phyloP scores from a whole-genome alignment of 805 yeast genomes.

The Starmerella sirachaensis region DNA sequence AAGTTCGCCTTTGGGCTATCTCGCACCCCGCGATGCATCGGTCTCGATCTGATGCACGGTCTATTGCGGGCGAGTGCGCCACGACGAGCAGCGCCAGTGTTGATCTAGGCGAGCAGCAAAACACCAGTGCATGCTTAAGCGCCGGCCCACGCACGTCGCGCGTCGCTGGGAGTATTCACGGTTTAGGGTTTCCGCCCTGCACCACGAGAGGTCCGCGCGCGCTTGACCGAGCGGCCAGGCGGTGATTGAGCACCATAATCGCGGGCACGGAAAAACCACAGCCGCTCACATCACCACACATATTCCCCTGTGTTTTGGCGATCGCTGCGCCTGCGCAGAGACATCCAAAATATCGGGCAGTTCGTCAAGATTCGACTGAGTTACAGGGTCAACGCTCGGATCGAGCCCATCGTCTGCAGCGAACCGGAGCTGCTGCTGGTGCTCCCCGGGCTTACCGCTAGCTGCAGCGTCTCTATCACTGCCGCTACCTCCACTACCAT shows the following conservation, averaged over 20 bases:
- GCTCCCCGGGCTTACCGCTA: neutral
- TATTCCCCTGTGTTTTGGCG: neutral
- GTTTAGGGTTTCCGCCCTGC: too few relatives aligned
- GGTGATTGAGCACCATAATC: neutral
- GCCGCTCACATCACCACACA: slow-evolving; percentile 4
- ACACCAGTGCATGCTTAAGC: too few relatives aligned
- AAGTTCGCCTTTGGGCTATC: too few relatives aligned
- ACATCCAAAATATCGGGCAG: slow-evolving; percentile 12
- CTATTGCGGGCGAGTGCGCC: too few relatives aligned
- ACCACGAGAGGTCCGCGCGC: too few relatives aligned
- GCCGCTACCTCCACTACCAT: neutral
- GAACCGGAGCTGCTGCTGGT: neutral
- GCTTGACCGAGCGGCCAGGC: too few relatives aligned
- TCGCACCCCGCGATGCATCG: too few relatives aligned
- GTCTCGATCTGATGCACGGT: too few relatives aligned
- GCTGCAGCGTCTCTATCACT: neutral
- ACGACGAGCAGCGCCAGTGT: too few relatives aligned
- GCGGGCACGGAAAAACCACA: neutral
- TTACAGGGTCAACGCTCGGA: slow-evolving; percentile 1
- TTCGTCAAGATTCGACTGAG: slow-evolving; percentile 7
- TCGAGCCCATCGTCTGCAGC: neutral
- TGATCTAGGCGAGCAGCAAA: too few relatives aligned
- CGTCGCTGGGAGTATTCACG: too few relatives aligned
- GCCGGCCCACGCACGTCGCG: too few relatives aligned
- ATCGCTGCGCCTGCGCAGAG: neutral